Conservation (phyloP, 1,284 basidiomycete genomes). For the Apiotrichum mycotoxinovorans region DNA sequence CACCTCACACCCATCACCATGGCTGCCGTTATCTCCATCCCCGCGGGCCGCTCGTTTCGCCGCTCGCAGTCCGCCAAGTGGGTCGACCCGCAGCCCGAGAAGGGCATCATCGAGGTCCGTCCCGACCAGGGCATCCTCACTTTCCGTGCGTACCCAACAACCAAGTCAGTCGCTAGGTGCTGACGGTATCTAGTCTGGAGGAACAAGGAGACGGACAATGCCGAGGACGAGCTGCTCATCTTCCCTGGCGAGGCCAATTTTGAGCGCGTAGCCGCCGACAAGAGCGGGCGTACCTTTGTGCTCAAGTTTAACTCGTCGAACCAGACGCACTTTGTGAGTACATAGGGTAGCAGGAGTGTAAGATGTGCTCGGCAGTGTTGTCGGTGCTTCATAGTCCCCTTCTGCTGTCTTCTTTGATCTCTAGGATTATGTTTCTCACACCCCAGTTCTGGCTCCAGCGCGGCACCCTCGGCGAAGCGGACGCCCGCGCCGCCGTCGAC, state of each 20-base stretch:
- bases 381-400: too few species aligned
- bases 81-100: constrained; percentile 47
- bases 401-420: background rate
- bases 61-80: constrained; percentile 40
- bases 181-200: constrained; percentile 36
- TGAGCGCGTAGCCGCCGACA: constrained; percentile 29
- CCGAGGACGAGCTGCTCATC: constrained; percentile 47
- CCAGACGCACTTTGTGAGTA: constrained; percentile 47
- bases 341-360: background rate
- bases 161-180: background rate
- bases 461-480: constrained; percentile 23
- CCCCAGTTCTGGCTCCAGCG: constrained; percentile 49
- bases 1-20: constrained; percentile 11
- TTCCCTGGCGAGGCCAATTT: constrained; percentile 50
- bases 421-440: background rate
- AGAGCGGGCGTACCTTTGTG: constrained; percentile 42
- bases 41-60: constrained; percentile 42
- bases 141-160: constrained; percentile 31
- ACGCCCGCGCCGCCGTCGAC: constrained; percentile 37
- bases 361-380: background rate
- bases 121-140: constrained; percentile 44
- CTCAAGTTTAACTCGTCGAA: constrained; percentile 47
- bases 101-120: constrained; percentile 42
- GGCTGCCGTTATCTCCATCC: constrained; percentile 36
- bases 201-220: constrained; percentile 27